Evolutionary conservation across 2,329 filamentous ascomycete genomes (phyloP).

Genomic region (Dactylellina parvicollis): DNA sequence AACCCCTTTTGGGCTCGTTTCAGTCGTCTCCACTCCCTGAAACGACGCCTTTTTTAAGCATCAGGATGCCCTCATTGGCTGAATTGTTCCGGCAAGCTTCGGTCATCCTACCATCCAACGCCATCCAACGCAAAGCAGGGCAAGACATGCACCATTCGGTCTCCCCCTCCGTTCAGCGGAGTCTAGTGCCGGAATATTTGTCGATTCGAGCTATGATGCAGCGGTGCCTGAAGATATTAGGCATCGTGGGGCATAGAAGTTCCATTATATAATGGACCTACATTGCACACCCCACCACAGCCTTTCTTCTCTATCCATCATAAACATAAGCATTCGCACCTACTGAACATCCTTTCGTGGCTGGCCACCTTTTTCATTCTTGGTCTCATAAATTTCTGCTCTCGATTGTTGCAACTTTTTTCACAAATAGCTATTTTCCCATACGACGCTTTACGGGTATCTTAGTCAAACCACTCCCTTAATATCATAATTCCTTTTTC

Average conservation of each 20-base stretch:
- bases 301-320: neutral
- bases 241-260: neutral
- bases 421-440: neutral
- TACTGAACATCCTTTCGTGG: neutral
- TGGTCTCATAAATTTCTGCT: neutral
- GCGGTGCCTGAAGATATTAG: neutral
- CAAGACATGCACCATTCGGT: slow-evolving; percentile 11
- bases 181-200: neutral
- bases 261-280: slow-evolving; percentile 3
- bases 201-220: neutral
- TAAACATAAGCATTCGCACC: neutral
- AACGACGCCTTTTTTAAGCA: slow-evolving; percentile 5
- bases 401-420: neutral
- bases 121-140: slow-evolving; percentile 4
- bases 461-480: neutral
- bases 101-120: slow-evolving; percentile 2
- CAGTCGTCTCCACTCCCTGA: neutral
- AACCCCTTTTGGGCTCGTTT: neutral
- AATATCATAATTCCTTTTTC: neutral
- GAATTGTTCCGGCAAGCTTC: neutral
- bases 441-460: too few species aligned
- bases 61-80: neutral
- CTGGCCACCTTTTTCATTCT: slow-evolving; percentile 7
- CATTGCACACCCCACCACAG: neutral
- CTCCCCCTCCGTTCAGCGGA: neutral